Evolutionary conservation across 148 eudicot species (phyloP), one percentile per base, ranked within the genome.

Genomic region (Cornus florida): DNA sequence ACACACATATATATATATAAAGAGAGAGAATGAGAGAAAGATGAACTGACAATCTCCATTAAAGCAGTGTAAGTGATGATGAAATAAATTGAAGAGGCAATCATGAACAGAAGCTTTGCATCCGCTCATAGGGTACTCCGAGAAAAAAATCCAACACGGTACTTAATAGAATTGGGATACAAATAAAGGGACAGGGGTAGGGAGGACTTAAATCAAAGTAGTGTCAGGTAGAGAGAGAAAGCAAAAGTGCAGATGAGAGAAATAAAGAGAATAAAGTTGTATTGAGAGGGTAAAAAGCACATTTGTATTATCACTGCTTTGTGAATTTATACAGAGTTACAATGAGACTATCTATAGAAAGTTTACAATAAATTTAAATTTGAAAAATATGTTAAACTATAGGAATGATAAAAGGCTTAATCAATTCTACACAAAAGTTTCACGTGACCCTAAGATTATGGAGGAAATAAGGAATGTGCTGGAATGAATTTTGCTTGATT

Each of bases 21-120:
- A 67, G 50, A 72, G 65, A 46, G n/a, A n/a, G n/a, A n/a, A n/a
- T n/a, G n/a, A n/a, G n/a, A n/a, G 41, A 71, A 64, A 31, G 33
- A 4, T n/a, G 19, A 24, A 94, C 98, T 93, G 99, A 83, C 99
- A 95, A 72, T 72, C 84, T 80, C 93, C 97, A 82, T 87, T 82
- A 23, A 95, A 80, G 96, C 90, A 64, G 86, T 56, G 59, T 91
- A 82, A 65, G 82, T 57, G 81, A 56, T 28, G 83, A 87, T 53
- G 73, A 2, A 89, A 53, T 1, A 79, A 56, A 19, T 80, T 50
- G 53, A 59, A 73, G 43, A 60, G 19, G 78, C 6, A 67, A 23
- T 75, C 70, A 79, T 75, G 76, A 70, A 79, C 79, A 78, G 75
- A 72, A 33, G 68, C 75, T 79, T 48, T 72, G 89, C 60, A 78